phyloP scores from a whole-genome alignment of 2,329 filamentous ascomycete genomes.

The Xylaria hypoxylon region DNA sequence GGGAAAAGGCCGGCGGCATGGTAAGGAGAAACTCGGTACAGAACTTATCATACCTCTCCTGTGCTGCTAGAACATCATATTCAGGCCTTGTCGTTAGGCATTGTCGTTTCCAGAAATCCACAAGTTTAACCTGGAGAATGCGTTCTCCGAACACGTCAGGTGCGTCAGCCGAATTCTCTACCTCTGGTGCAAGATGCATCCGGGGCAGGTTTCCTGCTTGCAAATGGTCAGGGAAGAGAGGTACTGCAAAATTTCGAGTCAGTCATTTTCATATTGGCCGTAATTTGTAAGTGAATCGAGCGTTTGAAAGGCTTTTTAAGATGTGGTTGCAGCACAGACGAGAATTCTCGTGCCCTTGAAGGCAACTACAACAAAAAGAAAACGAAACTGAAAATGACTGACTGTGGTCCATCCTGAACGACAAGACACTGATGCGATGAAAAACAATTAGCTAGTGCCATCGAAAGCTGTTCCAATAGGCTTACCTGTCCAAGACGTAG shows the following conservation, averaged over 20 bases:
- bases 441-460: background rate
- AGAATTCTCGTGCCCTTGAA: background rate
- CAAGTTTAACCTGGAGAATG: constrained; percentile 30
- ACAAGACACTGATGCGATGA: background rate
- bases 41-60: constrained; percentile 39
- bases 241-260: background rate
- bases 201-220: constrained; percentile 2
- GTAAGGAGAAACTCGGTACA: constrained; percentile 27
- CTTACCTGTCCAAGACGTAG: constrained; percentile 34
- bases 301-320: too few species aligned
- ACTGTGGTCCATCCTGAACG: constrained; percentile 8
- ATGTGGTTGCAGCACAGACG: too few species aligned
- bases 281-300: too few species aligned
- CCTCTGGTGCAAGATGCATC: constrained; percentile 16
- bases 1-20: constrained; percentile 31
- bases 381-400: background rate
- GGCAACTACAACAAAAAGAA: background rate
- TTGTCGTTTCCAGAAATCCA: constrained; percentile 29
- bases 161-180: background rate
- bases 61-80: constrained; percentile 26
- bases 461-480: constrained; percentile 1
- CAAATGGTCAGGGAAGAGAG: constrained; percentile 10
- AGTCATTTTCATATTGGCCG: background rate
- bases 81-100: background rate
- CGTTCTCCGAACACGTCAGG: constrained; percentile 35